These are phyloP conservation scores for Cyclotella distinguenda DNA, from an alignment of 108 stramenopile species.

Conservation along the genomic window DNA sequence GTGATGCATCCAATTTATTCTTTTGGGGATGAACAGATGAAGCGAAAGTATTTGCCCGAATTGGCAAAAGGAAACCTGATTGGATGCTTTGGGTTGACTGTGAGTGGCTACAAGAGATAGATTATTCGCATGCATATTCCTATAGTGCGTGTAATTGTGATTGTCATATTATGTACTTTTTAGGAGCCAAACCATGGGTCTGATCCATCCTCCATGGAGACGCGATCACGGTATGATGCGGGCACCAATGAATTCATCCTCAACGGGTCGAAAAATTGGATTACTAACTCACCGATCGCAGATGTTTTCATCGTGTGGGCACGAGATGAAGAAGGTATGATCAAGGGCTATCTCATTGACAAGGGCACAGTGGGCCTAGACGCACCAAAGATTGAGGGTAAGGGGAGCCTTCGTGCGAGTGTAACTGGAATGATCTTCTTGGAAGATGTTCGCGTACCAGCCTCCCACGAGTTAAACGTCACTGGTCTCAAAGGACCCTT, in stretches of 20 bases:
- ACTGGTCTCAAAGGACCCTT: slow-evolving; percentile 85
- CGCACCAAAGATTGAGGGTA: slow-evolving; percentile 91
- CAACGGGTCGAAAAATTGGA: slow-evolving; percentile 96
- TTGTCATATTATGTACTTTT: not conserved
- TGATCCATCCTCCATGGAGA: slow-evolving; percentile 93
- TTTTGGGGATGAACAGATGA: slow-evolving; percentile 85
- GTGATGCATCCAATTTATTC: slow-evolving; percentile 97
- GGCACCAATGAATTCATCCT: slow-evolving; percentile 84
- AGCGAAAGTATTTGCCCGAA: slow-evolving; percentile 85
- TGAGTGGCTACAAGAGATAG: slow-evolving; percentile 11
- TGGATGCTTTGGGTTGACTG: slow-evolving; percentile 95
- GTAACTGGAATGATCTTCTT: slow-evolving; percentile 92
- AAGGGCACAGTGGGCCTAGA: slow-evolving; percentile 73
- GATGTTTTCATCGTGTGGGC: slow-evolving; percentile 95
- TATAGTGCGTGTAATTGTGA: not conserved
- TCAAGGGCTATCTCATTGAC: slow-evolving; percentile 91
- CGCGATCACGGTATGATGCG: slow-evolving; percentile 65
- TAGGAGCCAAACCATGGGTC: slow-evolving; percentile 93
- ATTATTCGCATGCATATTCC: slow-evolving; percentile 30
- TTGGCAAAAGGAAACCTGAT: slow-evolving; percentile 81
- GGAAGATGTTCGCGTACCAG: slow-evolving; percentile 86
- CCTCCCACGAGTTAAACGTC: slow-evolving; percentile 53
- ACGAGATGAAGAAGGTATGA: slow-evolving; percentile 67
- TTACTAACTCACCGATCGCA: slow-evolving; percentile 95
- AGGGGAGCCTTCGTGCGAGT: slow-evolving; percentile 84